A percentile compares a stretch with the other conserved stretches of the same genome.
Conservation (phyloP, 768 basidiomycete species). For the Sporobolomyces roseus region DNA sequence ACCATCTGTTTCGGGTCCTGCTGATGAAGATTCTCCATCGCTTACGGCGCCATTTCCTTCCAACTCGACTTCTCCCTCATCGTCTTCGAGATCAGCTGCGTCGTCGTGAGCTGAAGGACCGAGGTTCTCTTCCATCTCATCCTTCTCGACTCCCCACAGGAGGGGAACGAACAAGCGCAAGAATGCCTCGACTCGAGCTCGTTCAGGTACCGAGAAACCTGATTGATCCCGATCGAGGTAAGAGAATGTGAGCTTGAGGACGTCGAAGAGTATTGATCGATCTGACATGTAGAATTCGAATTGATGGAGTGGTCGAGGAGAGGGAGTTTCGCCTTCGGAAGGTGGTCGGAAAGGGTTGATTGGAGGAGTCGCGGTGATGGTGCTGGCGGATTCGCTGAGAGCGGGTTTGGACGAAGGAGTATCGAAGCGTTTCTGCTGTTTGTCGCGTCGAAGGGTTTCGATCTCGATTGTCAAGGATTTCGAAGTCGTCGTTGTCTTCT, state of each 20-base stretch:
- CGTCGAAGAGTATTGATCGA: constrained; percentile 73
- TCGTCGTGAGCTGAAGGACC: constrained; percentile 42
- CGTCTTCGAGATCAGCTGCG: constrained; percentile 39
- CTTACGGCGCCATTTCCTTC: constrained; percentile 58
- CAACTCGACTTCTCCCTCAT: constrained; percentile 65
- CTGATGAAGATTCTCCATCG: constrained; percentile 37
- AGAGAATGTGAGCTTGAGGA: constrained; percentile 77
- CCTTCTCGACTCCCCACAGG: constrained; percentile 59
- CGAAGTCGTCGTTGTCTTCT: constrained; percentile 79
- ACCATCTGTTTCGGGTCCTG: constrained; percentile 26
- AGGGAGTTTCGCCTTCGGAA: not conserved
- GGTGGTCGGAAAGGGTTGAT: constrained; percentile 7
- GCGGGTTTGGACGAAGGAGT: constrained; percentile 12
- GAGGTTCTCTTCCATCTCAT: constrained; percentile 53
- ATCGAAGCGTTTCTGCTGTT: constrained; percentile 48
- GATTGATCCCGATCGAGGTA: constrained; percentile 80
- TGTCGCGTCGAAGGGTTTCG: constrained; percentile 58
- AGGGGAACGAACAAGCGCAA: constrained; percentile 77
- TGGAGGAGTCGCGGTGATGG: constrained; percentile 55
- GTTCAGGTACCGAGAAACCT: constrained; percentile 63
- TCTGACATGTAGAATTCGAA: constrained; percentile 60
- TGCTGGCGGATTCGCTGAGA: constrained; percentile 2
- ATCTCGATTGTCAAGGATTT: constrained; percentile 78
- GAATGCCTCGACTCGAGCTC: constrained; percentile 79
- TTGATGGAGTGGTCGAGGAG: constrained; percentile 55